These are phyloP conservation scores for Apiospora saccharicola DNA, from an alignment of 2,329 filamentous ascomycete genomes.

Conservation along the genomic window DNA sequence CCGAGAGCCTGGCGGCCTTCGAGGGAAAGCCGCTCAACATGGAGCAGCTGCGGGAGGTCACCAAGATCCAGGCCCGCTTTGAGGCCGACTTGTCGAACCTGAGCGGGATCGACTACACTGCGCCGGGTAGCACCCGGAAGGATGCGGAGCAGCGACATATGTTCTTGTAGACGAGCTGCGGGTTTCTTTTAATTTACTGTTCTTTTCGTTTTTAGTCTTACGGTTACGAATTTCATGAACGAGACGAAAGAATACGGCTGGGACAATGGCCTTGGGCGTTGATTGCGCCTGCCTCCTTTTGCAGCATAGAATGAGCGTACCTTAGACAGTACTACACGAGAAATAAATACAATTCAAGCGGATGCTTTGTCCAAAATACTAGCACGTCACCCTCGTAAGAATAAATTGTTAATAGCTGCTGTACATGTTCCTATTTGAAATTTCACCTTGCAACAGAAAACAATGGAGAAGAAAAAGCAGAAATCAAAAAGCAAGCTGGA, in stretches of 20 bases:
- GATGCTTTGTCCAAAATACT: neutral
- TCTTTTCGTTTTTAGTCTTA: neutral
- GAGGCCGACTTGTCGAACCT: slow-evolving; percentile 37
- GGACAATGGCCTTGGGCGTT: neutral
- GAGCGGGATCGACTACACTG: slow-evolving; percentile 32
- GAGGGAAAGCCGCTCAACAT: slow-evolving; percentile 39
- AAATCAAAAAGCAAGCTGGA: too few species aligned
- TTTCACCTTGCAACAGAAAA: too few species aligned
- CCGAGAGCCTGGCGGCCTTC: slow-evolving; percentile 43
- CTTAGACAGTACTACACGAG: neutral
- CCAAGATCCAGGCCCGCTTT: slow-evolving; percentile 42
- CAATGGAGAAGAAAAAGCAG: too few species aligned
- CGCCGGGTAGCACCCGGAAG: slow-evolving; percentile 30
- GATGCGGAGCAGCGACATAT: slow-evolving; percentile 28
- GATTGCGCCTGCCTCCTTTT: neutral
- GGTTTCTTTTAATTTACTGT: neutral
- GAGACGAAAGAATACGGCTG: neutral
- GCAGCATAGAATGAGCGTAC: neutral
- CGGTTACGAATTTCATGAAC: neutral
- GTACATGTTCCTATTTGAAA: too few species aligned
- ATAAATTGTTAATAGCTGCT: too few species aligned
- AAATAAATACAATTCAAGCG: neutral
- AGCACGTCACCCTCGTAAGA: too few species aligned
- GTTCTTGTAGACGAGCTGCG: slow-evolving; percentile 27
- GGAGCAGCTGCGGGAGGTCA: slow-evolving; percentile 39